Base-by-base conservation (phyloP, 768 basidiomycete species). In the Leccinellum luteum region DNA sequence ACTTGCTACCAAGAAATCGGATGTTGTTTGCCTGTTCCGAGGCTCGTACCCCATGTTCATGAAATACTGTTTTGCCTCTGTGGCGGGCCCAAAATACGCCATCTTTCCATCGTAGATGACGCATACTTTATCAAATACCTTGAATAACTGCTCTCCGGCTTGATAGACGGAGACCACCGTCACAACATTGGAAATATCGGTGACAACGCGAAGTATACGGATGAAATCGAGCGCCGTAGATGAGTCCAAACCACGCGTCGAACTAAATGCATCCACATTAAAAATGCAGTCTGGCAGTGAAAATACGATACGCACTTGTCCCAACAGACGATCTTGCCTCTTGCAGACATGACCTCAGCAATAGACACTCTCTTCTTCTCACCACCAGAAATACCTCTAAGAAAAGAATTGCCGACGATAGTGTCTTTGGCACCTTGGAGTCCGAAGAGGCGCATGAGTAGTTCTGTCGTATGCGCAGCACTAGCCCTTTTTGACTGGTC, bases 141-240 rank as follows among this genome's bases (percentile, higher is more conserved):
- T 57, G 57, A 85, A 87, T 0, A 87, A 67, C 3, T 77, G 77
- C 67, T 92, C 89, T 51, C 86, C 86, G 8, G 89, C 92, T 71
- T 94, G 92, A 71, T 94, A 93, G 35, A 94, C 82, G 1, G 89
- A 87, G n/a, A 90, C 88, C 56, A 94, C 80, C 0, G 86, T 90
- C 0, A 86, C 75, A 15, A 70, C 58, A n/a, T 73, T 67, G 54
- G 75, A 75, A 3, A 79, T 74, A 63, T 90, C 85, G 0, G 89
- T 88, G 3, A 81, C 75, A 43, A 84, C 77, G 3, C 89, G 81
- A 32, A 92, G 75, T 1, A 85, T 82, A 47, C 78, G 83, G 48
- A 85, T 83, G 62, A 88, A 90, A 66, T 90, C 88, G 35, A 89
- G 73, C 14, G 88, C 89, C 3, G 88, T 90, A 14, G 82, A 85